phyloP scores from a whole-genome alignment of 2,329 filamentous ascomycete species.

The Fusarium sarcochroum region DNA sequence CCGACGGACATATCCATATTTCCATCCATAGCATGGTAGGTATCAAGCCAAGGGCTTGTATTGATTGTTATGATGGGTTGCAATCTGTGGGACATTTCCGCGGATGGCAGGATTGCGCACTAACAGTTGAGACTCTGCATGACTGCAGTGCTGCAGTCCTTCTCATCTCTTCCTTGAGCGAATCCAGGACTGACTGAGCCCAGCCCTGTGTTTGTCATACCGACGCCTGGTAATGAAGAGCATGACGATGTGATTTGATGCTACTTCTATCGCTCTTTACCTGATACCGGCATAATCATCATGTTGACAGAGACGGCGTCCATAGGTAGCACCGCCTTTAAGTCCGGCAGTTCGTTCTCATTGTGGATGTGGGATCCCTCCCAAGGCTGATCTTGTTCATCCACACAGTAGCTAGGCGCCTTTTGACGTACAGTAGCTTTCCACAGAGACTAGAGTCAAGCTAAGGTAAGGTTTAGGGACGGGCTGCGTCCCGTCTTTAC shows the following conservation, averaged over 20 bases:
- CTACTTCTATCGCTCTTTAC: background rate
- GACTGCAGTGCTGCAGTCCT: constrained; percentile 29
- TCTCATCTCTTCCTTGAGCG: constrained; percentile 6
- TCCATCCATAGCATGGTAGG: constrained; percentile 17
- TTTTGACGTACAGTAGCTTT: constrained; percentile 1
- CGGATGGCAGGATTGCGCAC: constrained; percentile 1
- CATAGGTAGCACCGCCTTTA: constrained; percentile 9
- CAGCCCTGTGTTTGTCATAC: constrained; percentile 20
- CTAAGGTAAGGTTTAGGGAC: constrained; percentile 19
- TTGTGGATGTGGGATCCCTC: constrained; percentile 34
- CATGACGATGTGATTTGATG: constrained; percentile 9
- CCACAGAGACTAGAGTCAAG: constrained; percentile 9
- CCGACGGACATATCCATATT: constrained; percentile 19
- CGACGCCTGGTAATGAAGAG: constrained; percentile 1
- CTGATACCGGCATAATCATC: constrained; percentile 2
- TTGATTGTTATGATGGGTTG: constrained; percentile 18
- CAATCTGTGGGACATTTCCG: background rate
- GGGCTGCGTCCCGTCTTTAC: constrained; percentile 33
- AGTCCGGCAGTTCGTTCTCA: constrained; percentile 37
- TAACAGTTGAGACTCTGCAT: constrained; percentile 31
- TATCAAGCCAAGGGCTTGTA: constrained; percentile 7
- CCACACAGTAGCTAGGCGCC: constrained; percentile 11
- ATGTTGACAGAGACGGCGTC: constrained; percentile 9
- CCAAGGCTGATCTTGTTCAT: constrained; percentile 40
- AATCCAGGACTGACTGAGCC: constrained; percentile 17